Conservation (phyloP, 129 eudicot species). For the Flaveria robusta region DNA sequence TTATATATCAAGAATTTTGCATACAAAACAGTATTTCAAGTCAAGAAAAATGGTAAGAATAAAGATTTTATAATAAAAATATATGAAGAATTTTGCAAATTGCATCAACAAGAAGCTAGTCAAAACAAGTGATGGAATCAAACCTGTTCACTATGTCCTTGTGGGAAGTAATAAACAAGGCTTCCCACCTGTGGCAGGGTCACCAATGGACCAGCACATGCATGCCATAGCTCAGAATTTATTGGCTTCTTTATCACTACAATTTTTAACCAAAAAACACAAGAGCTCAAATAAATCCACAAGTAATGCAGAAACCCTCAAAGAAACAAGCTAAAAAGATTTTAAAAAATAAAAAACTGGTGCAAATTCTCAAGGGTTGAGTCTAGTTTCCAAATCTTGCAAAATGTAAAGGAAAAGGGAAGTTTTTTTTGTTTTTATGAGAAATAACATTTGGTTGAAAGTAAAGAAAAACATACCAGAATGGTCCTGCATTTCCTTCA, state of each 20-base stretch:
- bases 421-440: background rate
- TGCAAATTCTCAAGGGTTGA: background rate
- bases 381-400: conserved; percentile 3
- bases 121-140: conserved; percentile 24
- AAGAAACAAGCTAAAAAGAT: conserved; percentile 11
- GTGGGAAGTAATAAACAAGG: conserved; percentile 94
- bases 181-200: conserved; percentile 92
- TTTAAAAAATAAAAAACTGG: background rate
- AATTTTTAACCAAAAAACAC: background rate
- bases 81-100: background rate
- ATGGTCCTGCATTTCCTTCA: conserved; percentile 96
- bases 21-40: conserved; percentile 7
- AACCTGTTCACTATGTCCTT: conserved; percentile 99
- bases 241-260: conserved; percentile 49
- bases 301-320: background rate
- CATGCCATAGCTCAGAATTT: conserved; percentile 96
- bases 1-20: background rate
- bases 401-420: conserved; percentile 1
- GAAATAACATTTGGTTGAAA: background rate
- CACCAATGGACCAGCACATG: conserved; percentile 98
- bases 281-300: background rate
- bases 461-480: conserved; percentile 52
- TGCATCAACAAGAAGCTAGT: background rate
- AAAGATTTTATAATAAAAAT: background rate
- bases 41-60: background rate